Percentiles rank a stretch among this genome's conserved stretches.
These are phyloP conservation scores for Penicillium hordei DNA, from an alignment of 2,329 filamentous ascomycete species.

Conservation along the genomic window DNA sequence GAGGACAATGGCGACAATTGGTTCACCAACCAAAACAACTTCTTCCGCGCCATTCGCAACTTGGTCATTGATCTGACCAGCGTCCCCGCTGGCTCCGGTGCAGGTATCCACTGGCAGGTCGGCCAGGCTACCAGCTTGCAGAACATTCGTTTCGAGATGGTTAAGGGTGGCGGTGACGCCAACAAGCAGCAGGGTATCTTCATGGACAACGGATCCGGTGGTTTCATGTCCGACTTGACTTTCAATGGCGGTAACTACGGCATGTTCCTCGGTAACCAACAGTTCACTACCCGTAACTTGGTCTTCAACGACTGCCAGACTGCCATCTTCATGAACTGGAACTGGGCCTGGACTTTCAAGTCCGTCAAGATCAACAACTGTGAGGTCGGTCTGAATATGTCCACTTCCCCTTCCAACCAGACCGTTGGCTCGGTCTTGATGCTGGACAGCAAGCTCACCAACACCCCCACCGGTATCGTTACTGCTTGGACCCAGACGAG, in stretches of 20 bases:
- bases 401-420: conserved; percentile 62
- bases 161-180: conserved; percentile 59
- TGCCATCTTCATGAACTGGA: conserved; percentile 87
- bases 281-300: conserved; percentile 81
- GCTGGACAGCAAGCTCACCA: conserved; percentile 74
- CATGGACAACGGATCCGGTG: conserved; percentile 82
- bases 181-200: conserved; percentile 77
- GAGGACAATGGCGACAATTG: conserved; percentile 65
- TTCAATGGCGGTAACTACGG: conserved; percentile 82
- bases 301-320: conserved; percentile 80
- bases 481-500: conserved; percentile 68
- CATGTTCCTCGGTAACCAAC: conserved; percentile 79
- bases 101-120: conserved; percentile 82
- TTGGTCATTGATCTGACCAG: conserved; percentile 74
- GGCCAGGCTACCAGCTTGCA: conserved; percentile 79
- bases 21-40: conserved; percentile 80
- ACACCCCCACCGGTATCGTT: conserved; percentile 73
- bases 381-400: conserved; percentile 76
- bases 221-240: conserved; percentile 77
- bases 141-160: conserved; percentile 80
- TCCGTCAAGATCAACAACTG: conserved; percentile 72
- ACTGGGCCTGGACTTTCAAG: conserved; percentile 84
- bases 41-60: conserved; percentile 80
- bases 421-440: conserved; percentile 83
- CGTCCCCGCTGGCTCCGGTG: conserved; percentile 60